A percentile compares a stretch with the other conserved stretches of the same genome.
Conservation (phyloP, 495 filamentous ascomycete species). For the Diplogelasinospora grovesii region DNA sequence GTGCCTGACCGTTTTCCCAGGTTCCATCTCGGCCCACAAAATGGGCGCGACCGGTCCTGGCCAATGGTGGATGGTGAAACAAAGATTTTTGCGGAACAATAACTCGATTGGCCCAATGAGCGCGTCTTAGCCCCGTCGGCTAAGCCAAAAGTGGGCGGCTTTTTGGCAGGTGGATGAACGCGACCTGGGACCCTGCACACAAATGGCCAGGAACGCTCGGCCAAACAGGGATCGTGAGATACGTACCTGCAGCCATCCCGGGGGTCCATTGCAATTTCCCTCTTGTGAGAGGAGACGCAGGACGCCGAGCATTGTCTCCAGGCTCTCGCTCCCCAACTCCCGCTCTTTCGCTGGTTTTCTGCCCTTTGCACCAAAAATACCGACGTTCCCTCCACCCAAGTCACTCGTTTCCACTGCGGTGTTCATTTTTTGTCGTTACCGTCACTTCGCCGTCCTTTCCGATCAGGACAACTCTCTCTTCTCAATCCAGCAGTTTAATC, state of each 20-base stretch:
- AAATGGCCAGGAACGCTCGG: constrained; percentile 18
- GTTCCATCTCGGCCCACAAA: constrained; percentile 7
- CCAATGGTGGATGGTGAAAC: constrained; percentile 13
- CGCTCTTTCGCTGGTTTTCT: constrained; percentile 3
- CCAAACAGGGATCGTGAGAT: constrained; percentile 14
- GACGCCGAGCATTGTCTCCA: constrained; percentile 14
- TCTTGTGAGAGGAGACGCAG: constrained; percentile 18
- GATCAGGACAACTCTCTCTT: constrained; percentile 5
- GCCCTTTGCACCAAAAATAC: constrained; percentile 24
- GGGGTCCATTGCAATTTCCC: constrained; percentile 29
- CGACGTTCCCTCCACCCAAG: constrained; percentile 21
- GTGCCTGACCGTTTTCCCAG: constrained; percentile 13
- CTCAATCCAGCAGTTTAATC: constrained; percentile 5
- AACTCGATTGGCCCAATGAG: constrained; percentile 15
- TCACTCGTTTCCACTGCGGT: constrained; percentile 21
- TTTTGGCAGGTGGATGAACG: constrained; percentile 4
- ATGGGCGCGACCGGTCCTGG: constrained; percentile 7
- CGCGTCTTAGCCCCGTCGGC: constrained; percentile 3
- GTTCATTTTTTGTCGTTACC: constrained; percentile 12
- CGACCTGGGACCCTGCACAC: constrained; percentile 4
- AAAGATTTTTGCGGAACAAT: constrained; percentile 7
- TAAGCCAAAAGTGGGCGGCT: constrained; percentile 11
- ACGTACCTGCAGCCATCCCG: constrained; percentile 11
- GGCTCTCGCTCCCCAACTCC: constrained; percentile 7
- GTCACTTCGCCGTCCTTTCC: constrained; percentile 13